A percentile compares a stretch with the other conserved stretches of the same genome.
These are phyloP conservation scores for Leptoxyphium fumago DNA, from an alignment of 2,329 filamentous ascomycete species.

Conservation along the genomic window DNA sequence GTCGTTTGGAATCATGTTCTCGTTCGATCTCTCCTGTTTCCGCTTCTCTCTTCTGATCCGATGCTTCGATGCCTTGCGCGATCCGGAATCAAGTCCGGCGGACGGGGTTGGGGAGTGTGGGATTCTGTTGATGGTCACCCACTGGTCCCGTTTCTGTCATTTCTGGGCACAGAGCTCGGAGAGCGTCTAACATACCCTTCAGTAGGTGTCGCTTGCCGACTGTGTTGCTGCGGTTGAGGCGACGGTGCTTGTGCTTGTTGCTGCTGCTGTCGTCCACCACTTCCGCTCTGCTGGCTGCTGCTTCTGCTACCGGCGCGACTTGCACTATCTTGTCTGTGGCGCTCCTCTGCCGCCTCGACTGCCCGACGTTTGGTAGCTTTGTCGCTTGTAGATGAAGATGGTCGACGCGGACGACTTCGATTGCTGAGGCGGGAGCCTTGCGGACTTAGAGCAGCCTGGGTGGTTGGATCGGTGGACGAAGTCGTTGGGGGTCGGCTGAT, in stretches of 20 bases:
- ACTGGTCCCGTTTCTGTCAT: conserved; percentile 1
- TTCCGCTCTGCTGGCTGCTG: neutral
- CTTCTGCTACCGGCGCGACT: conserved; percentile 2
- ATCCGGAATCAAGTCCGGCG: neutral
- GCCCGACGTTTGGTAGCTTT: conserved; percentile 20
- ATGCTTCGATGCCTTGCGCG: neutral
- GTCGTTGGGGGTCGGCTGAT: conserved; percentile 4
- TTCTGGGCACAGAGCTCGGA: conserved; percentile 1
- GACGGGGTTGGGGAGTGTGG: neutral
- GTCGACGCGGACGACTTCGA: conserved; percentile 6
- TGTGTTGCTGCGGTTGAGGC: conserved; percentile 3
- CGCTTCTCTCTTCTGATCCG: conserved; percentile 1
- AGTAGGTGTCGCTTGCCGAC: conserved; percentile 15
- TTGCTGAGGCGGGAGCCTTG: conserved; percentile 16
- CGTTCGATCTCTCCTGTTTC: conserved; percentile 1
- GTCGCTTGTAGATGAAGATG: conserved; percentile 12
- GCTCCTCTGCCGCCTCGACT: conserved; percentile 18
- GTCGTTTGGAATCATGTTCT: neutral
- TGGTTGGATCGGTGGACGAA: conserved; percentile 5
- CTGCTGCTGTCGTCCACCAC: neutral
- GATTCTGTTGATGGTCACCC: neutral
- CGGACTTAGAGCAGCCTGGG: conserved; percentile 5
- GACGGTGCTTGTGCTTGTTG: too few species aligned
- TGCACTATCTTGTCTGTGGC: conserved; percentile 11
- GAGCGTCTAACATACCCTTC: conserved; percentile 15